Conservation (phyloP, 1,139 yeast species). For the Debaryomyces nepalensis region DNA sequence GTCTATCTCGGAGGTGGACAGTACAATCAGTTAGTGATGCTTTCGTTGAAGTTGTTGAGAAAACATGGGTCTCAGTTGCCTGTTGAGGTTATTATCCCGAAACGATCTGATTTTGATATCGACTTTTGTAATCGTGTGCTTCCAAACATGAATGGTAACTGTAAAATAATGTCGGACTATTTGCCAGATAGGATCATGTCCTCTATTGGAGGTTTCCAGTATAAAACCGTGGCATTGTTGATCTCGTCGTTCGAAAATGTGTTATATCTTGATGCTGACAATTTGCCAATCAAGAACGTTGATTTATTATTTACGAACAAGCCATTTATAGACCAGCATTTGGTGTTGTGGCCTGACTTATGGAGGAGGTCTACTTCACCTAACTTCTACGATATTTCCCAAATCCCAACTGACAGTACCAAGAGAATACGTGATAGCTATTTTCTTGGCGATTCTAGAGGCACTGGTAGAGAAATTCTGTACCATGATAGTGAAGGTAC, state of each 20-base stretch:
- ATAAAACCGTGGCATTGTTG: slow-evolving; percentile 40
- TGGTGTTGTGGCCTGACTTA: slow-evolving; percentile 46
- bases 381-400: slow-evolving; percentile 35
- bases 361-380: slow-evolving; percentile 49
- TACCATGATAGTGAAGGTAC: slow-evolving; percentile 60
- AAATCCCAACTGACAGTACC: slow-evolving; percentile 26
- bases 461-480: slow-evolving; percentile 19
- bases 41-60: slow-evolving; percentile 59
- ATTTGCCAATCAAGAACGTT: slow-evolving; percentile 39
- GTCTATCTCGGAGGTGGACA: slow-evolving; percentile 68
- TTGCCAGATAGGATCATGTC: slow-evolving; percentile 28
- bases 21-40: slow-evolving; percentile 57
- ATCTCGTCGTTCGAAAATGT: slow-evolving; percentile 39
- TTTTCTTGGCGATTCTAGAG: slow-evolving; percentile 32
- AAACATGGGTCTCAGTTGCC: slow-evolving; percentile 59
- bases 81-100: slow-evolving; percentile 53
- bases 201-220: slow-evolving; percentile 34
- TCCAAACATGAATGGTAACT: slow-evolving; percentile 36
- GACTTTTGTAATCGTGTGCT: slow-evolving; percentile 36
- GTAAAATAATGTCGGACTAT: slow-evolving; percentile 39
- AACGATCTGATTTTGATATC: slow-evolving; percentile 32
- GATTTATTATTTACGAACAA: slow-evolving; percentile 35
- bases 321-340: slow-evolving; percentile 33
- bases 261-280: slow-evolving; percentile 44
- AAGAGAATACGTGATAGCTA: slow-evolving; percentile 32